A percentile compares a stretch with the other conserved stretches of the same genome.
phyloP scores from a whole-genome alignment of 2,329 filamentous ascomycete species.

The Colletotrichum euphorbiae region DNA sequence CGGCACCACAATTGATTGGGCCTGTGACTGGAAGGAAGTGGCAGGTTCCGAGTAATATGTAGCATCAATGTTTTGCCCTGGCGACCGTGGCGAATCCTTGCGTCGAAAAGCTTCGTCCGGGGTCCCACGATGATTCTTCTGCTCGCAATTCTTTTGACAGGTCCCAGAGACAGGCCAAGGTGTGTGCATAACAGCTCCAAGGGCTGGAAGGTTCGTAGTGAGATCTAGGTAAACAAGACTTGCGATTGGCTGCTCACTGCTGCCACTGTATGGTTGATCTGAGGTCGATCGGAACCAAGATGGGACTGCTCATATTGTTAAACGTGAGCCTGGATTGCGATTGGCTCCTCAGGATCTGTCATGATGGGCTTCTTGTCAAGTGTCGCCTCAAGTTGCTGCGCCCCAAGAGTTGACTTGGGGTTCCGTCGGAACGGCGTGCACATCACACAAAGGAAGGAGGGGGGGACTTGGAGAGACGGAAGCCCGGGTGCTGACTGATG shows the following conservation, averaged over 20 bases:
- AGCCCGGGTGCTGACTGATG: slow-evolving; percentile 39
- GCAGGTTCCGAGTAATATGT: slow-evolving; percentile 40
- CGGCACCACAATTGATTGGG: slow-evolving; percentile 32
- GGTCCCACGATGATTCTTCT: slow-evolving; percentile 28
- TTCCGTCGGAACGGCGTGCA: slow-evolving; percentile 37
- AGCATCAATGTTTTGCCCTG: slow-evolving; percentile 40
- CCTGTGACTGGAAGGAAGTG: slow-evolving; percentile 37
- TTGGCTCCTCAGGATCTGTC: slow-evolving; percentile 47
- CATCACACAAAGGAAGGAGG: slow-evolving; percentile 33
- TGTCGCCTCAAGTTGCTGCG: slow-evolving; percentile 41
- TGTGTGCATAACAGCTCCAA: slow-evolving; percentile 36
- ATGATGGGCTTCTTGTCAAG: slow-evolving; percentile 43
- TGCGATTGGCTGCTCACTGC: slow-evolving; percentile 44
- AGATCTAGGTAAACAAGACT: slow-evolving; percentile 37
- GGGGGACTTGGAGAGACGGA: slow-evolving; percentile 35
- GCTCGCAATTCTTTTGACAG: slow-evolving; percentile 35
- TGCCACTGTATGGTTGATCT: slow-evolving; percentile 40
- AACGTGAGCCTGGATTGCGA: slow-evolving; percentile 46
- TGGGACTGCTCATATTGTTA: slow-evolving; percentile 43
- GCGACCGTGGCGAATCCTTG: slow-evolving; percentile 36
- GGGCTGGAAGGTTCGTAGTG: slow-evolving; percentile 34
- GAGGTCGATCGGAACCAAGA: slow-evolving; percentile 41
- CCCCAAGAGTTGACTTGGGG: slow-evolving; percentile 38
- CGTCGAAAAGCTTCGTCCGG: slow-evolving; percentile 15
- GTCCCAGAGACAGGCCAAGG: slow-evolving; percentile 37